phyloP scores from a whole-genome alignment of 495 filamentous ascomycete genomes.

The Sordaria brevicollis region DNA sequence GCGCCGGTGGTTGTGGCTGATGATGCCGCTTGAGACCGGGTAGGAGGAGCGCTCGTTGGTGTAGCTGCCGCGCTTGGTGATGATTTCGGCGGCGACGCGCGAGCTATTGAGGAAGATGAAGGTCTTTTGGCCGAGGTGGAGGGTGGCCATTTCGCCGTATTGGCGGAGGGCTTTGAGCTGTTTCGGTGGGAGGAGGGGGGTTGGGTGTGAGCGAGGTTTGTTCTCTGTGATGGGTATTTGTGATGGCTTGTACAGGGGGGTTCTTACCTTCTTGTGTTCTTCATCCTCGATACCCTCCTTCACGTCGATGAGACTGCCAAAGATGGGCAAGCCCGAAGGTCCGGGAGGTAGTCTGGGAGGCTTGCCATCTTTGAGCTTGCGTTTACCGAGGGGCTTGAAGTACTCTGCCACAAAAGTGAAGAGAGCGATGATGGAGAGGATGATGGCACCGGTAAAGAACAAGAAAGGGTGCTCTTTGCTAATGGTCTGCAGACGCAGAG shows the following conservation, averaged over 20 bases:
- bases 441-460: neutral
- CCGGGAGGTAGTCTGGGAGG: neutral
- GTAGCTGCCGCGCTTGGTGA: slow-evolving; percentile 21
- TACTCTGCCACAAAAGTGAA: neutral
- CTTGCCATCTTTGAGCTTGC: neutral
- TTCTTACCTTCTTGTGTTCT: no score
- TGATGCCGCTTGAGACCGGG: slow-evolving; percentile 17
- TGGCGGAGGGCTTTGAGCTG: neutral
- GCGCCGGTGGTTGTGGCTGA: slow-evolving; percentile 15
- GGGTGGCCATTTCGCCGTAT: slow-evolving; percentile 13
- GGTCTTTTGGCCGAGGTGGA: slow-evolving; percentile 17
- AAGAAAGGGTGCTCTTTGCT: no score
- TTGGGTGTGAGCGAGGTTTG: no score
- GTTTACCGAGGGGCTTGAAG: slow-evolving; percentile 4
- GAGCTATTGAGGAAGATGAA: slow-evolving; percentile 25
- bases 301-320: neutral
- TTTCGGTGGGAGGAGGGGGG: no score
- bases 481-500: no score
- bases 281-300: neutral
- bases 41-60: slow-evolving; percentile 17
- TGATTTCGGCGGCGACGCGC: slow-evolving; percentile 22
- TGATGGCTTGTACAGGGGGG: no score
- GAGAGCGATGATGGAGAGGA: neutral
- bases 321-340: neutral
- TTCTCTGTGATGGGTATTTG: no score